phyloP scores from a whole-genome alignment of 176 grass and related monocot genomes.

The Aegilops tauschii region DNA sequence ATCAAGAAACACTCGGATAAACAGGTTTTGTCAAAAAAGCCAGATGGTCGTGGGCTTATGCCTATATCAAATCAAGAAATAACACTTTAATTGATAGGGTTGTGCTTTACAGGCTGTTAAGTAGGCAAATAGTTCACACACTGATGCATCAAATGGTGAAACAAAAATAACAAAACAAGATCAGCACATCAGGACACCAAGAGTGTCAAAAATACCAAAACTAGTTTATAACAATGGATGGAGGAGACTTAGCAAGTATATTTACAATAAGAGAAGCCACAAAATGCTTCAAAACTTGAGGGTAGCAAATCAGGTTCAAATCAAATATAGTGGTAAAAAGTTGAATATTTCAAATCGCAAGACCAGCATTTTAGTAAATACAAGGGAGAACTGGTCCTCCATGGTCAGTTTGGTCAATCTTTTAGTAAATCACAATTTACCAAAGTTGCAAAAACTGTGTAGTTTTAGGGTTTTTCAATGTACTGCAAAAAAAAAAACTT shows the following conservation, averaged over 20 bases:
- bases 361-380: background rate
- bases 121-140: background rate
- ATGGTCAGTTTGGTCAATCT: background rate
- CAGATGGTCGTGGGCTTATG: background rate
- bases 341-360: background rate
- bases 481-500: background rate
- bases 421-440: background rate
- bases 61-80: background rate
- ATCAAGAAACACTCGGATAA: background rate
- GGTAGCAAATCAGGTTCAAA: background rate
- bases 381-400: background rate
- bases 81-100: background rate
- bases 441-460: background rate
- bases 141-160: background rate
- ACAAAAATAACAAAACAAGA: background rate
- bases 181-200: background rate
- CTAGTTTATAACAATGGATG: background rate
- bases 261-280: background rate
- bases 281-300: background rate
- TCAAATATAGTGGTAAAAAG: background rate
- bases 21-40: background rate
- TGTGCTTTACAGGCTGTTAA: background rate
- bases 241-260: background rate
- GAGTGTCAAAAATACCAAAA: constrained; percentile 3
- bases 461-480: background rate